These are phyloP conservation scores for Paraconiothyrium sp. DNA, from an alignment of 2,329 filamentous ascomycete species.

Conservation along the genomic window DNA sequence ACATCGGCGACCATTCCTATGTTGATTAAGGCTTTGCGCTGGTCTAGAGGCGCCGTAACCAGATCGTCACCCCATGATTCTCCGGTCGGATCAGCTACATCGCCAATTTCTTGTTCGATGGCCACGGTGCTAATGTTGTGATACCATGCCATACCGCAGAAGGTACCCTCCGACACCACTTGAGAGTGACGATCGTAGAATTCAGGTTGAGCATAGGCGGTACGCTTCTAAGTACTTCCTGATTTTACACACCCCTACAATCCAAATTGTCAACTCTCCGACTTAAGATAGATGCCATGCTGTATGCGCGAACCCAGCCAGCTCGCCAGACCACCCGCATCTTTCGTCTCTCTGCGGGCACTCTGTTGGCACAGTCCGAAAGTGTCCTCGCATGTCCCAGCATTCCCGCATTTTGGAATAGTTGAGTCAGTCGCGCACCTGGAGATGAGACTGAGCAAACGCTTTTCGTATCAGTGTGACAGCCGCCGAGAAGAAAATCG, in stretches of 20 bases:
- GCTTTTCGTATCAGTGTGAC: slow-evolving; percentile 9
- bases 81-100: background rate
- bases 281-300: slow-evolving; percentile 4
- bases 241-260: slow-evolving; percentile 4
- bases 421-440: background rate
- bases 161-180: background rate
- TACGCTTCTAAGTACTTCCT: background rate
- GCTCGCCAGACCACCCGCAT: slow-evolving; percentile 15
- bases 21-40: slow-evolving; percentile 7
- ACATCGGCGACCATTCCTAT: slow-evolving; percentile 2
- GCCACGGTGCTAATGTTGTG: slow-evolving; percentile 6
- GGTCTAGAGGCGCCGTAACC: slow-evolving; percentile 23
- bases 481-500: background rate
- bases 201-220: slow-evolving; percentile 7
- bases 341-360: slow-evolving; percentile 15
- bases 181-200: background rate
- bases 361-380: slow-evolving; percentile 13
- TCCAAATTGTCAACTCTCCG: background rate
- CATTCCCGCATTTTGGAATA: background rate
- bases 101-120: slow-evolving; percentile 4
- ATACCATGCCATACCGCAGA: slow-evolving; percentile 6
- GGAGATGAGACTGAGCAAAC: slow-evolving; percentile 8
- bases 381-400: slow-evolving; percentile 12
- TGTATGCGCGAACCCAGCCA: slow-evolving; percentile 16
- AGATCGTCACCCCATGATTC: slow-evolving; percentile 11